phyloP scores from a whole-genome alignment of 305 asterid genomes.

The Rubia peregrina region DNA sequence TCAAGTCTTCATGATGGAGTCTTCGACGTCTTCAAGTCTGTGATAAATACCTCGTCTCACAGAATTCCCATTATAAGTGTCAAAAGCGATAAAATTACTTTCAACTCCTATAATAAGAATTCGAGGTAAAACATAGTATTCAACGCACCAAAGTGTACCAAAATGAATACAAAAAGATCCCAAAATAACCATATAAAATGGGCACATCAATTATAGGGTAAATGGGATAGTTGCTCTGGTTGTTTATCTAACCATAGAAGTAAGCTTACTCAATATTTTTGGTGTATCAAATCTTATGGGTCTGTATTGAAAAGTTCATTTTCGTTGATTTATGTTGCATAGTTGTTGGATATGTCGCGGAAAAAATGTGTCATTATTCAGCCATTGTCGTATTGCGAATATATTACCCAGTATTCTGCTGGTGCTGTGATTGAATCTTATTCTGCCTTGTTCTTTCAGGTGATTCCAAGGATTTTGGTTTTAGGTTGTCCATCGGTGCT shows the following conservation, averaged over 20 bases:
- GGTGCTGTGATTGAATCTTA: background rate
- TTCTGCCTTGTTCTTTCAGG: constrained; percentile 41
- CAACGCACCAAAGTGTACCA: no score
- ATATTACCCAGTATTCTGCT: background rate
- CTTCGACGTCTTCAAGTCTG: no score
- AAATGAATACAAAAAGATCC: no score
- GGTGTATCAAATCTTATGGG: background rate
- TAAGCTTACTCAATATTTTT: background rate
- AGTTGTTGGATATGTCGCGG: background rate
- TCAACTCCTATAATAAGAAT: no score
- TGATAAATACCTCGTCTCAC: no score
- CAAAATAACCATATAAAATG: no score
- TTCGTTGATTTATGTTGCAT: background rate
- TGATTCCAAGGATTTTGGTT: constrained; percentile 60
- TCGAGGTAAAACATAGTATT: no score
- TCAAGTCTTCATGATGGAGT: no score
- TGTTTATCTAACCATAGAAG: background rate
- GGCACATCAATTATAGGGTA: no score
- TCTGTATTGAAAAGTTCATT: background rate
- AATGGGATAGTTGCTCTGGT: background rate
- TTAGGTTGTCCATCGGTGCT: constrained; percentile 46
- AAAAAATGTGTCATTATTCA: background rate
- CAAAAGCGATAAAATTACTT: no score
- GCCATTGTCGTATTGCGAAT: background rate
- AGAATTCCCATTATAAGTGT: no score